These are phyloP conservation scores for Colletotrichum tamarilloi DNA, from an alignment of 2,329 filamentous ascomycete species.

Conservation along the genomic window DNA sequence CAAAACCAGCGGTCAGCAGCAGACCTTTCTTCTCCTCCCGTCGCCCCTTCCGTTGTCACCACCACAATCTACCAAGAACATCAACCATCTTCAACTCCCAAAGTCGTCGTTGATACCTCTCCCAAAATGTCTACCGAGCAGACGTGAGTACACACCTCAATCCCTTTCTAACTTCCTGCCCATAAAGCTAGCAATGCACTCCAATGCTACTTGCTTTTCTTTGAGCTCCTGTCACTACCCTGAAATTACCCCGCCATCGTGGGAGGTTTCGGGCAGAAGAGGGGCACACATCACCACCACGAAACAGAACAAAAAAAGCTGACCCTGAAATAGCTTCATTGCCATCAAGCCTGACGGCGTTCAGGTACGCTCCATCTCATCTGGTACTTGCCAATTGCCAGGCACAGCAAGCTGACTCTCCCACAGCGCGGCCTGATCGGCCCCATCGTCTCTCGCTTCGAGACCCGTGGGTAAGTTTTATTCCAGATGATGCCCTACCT, in stretches of 20 bases:
- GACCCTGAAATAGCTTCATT: slow-evolving; percentile 81
- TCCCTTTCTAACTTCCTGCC: slow-evolving; percentile 28
- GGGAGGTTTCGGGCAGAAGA: slow-evolving; percentile 28
- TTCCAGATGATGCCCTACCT: background rate
- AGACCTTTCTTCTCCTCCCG: slow-evolving; percentile 42
- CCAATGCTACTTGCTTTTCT: slow-evolving; percentile 18
- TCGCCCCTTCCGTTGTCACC: slow-evolving; percentile 31
- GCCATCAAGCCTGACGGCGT: slow-evolving; percentile 99
- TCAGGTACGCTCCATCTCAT: slow-evolving; percentile 73
- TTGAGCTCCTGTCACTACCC: slow-evolving; percentile 2
- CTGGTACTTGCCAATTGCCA: slow-evolving; percentile 21
- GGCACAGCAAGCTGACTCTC: slow-evolving; percentile 19
- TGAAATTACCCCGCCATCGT: slow-evolving; percentile 47
- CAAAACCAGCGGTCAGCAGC: slow-evolving; percentile 37
- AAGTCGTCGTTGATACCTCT: slow-evolving; percentile 40
- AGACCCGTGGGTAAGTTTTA: slow-evolving; percentile 84
- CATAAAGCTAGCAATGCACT: slow-evolving; percentile 32
- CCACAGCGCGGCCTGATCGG: slow-evolving; percentile 93
- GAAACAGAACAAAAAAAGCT: slow-evolving; percentile 23
- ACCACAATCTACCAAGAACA: slow-evolving; percentile 36
- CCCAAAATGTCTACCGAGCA: slow-evolving; percentile 82
- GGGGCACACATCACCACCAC: slow-evolving; percentile 27
- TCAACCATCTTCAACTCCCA: slow-evolving; percentile 38
- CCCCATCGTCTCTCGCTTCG: slow-evolving; percentile 97
- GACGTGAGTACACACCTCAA: slow-evolving; percentile 72